phyloP scores from a whole-genome alignment of 2,329 filamentous ascomycete genomes.

The Endothia cerciana region DNA sequence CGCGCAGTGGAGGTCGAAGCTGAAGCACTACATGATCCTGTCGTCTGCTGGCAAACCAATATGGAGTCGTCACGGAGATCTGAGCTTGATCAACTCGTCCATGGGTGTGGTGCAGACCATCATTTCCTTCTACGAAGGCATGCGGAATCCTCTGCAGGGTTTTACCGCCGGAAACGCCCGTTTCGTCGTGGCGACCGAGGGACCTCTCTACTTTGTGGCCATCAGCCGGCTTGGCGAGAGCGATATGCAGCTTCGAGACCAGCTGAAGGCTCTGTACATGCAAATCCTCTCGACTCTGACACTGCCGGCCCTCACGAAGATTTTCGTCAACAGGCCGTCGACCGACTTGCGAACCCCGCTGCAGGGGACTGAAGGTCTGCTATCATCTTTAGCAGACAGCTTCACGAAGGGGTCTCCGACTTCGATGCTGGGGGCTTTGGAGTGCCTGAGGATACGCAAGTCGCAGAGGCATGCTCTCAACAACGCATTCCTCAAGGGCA shows the following conservation, averaged over 20 bases:
- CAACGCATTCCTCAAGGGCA: constrained; percentile 79
- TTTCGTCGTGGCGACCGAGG: constrained; percentile 84
- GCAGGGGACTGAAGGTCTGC: constrained; percentile 85
- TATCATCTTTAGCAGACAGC: constrained; percentile 90
- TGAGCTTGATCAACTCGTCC: constrained; percentile 87
- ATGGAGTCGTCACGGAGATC: constrained; percentile 91
- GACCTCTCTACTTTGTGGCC: constrained; percentile 88
- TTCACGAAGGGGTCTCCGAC: constrained; percentile 94
- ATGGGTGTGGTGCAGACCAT: constrained; percentile 97
- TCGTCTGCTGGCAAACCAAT: constrained; percentile 97
- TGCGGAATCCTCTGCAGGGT: constrained; percentile 74
- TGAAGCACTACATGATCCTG: constrained; percentile 96
- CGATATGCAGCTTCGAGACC: constrained; percentile 81
- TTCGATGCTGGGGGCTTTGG: constrained; percentile 83
- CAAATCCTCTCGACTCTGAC: constrained; percentile 96
- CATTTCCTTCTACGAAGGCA: constrained; percentile 91
- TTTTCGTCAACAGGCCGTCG: constrained; percentile 90
- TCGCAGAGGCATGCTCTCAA: constrained; percentile 85
- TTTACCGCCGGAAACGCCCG: constrained; percentile 87
- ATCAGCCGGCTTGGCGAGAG: constrained; percentile 93
- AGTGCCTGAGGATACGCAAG: constrained; percentile 91
- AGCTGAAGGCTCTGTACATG: constrained; percentile 95
- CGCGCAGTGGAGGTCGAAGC: constrained; percentile 82
- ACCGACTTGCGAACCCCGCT: constrained; percentile 88
- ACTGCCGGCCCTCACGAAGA: constrained; percentile 79